These are phyloP conservation scores for Diaporthe nobilis DNA, from an alignment of 2,329 filamentous ascomycete genomes.

Conservation along the genomic window DNA sequence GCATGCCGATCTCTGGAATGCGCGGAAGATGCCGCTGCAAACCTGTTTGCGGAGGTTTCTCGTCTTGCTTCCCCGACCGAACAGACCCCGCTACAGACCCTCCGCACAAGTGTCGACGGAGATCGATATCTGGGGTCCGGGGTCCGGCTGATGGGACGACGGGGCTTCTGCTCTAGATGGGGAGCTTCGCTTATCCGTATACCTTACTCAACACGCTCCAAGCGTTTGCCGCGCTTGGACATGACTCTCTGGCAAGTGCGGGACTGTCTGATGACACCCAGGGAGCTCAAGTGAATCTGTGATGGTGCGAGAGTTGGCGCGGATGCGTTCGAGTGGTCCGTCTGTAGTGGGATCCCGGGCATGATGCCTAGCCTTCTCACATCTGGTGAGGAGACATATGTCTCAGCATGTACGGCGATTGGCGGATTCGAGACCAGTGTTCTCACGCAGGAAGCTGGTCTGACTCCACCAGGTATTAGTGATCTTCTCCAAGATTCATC, in stretches of 20 bases:
- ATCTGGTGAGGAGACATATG: neutral
- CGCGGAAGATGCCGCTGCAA: conserved; percentile 8
- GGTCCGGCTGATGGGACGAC: neutral
- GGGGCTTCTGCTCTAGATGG: neutral
- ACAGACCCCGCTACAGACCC: neutral
- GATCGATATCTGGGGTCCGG: conserved; percentile 4
- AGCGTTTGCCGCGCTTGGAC: neutral
- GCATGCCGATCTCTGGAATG: neutral
- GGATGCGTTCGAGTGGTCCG: neutral
- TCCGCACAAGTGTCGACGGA: neutral
- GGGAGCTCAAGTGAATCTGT: neutral
- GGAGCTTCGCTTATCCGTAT: neutral
- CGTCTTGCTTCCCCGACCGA: neutral
- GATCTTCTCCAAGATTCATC: neutral
- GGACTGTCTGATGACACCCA: neutral
- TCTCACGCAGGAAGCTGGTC: neutral
- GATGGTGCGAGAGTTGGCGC: too few species aligned
- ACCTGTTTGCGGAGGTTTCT: neutral
- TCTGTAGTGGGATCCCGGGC: neutral
- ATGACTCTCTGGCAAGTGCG: conserved; percentile 1
- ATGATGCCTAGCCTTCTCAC: neutral
- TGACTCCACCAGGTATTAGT: neutral
- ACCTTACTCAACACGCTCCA: neutral
- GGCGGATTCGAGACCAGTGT: neutral
- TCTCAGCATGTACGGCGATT: neutral